Percentiles rank a stretch among this genome's conserved stretches.
phyloP scores from a whole-genome alignment of 768 basidiomycete genomes.

The Gautieria morchelliformis region DNA sequence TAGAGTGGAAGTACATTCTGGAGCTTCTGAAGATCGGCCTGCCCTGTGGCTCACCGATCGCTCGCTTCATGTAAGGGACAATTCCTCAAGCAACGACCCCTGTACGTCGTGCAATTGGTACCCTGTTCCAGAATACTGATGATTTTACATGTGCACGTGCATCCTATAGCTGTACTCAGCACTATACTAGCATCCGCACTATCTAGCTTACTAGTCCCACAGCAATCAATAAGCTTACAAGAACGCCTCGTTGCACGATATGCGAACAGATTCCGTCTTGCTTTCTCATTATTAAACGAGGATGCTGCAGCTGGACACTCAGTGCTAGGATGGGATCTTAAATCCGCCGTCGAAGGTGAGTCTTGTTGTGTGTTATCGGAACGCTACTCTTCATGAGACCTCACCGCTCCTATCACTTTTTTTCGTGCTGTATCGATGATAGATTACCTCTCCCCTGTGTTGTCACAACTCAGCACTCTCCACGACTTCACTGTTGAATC shows the following conservation, averaged over 20 bases:
- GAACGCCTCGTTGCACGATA: slow-evolving; percentile 59
- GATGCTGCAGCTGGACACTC: slow-evolving; percentile 60
- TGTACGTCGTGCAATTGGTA: background rate
- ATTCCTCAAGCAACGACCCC: background rate
- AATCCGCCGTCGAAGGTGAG: slow-evolving; percentile 53
- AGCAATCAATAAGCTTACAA: slow-evolving; percentile 19
- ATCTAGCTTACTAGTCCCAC: slow-evolving; percentile 25
- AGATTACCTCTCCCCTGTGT: slow-evolving; percentile 66
- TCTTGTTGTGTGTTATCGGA: slow-evolving; percentile 5
- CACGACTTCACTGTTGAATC: slow-evolving; percentile 94
- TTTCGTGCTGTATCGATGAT: background rate
- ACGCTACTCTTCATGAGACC: background rate
- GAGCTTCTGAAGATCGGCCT: background rate
- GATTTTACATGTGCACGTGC: background rate
- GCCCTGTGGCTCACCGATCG: background rate
- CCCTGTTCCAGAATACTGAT: background rate
- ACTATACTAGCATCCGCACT: slow-evolving; percentile 14
- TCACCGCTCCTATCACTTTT: too few species aligned
- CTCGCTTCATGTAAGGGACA: background rate
- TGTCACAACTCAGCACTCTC: slow-evolving; percentile 48
- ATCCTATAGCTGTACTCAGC: background rate
- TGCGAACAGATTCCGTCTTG: slow-evolving; percentile 70
- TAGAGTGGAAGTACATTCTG: background rate
- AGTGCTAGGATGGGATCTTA: slow-evolving; percentile 65
- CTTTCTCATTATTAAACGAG: slow-evolving; percentile 92